A percentile compares a stretch with the other conserved stretches of the same genome.
These are phyloP conservation scores for Solanum arcanum DNA, from an alignment of 257 asterid genomes.

Conservation along the genomic window DNA sequence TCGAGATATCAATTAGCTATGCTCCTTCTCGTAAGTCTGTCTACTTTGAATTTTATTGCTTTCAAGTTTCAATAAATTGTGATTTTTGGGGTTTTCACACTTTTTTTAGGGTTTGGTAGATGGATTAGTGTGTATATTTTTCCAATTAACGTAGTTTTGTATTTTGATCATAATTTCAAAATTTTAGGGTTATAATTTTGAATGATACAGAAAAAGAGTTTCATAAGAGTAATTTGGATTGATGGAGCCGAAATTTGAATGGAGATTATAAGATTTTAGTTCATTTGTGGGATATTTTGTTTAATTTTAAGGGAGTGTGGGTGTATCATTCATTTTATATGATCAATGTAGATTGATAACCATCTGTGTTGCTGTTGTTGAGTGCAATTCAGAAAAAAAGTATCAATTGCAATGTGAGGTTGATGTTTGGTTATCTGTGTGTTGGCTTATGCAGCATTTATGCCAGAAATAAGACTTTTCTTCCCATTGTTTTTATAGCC, in stretches of 20 bases:
- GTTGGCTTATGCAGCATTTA: too few species aligned
- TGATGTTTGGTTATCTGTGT: not conserved
- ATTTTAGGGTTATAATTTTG: not conserved
- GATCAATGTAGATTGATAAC: not conserved
- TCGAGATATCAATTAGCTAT: constrained; percentile 36
- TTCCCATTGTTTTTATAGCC: not conserved
- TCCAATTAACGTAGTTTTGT: not conserved
- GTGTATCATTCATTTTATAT: too few species aligned
- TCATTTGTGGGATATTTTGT: not conserved
- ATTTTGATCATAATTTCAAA: not conserved
- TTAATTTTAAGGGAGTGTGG: not conserved
- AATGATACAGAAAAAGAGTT: not conserved
- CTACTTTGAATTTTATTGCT: not conserved
- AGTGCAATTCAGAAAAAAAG: not conserved
- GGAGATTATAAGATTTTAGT: not conserved
- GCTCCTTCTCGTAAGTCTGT: constrained; percentile 88
- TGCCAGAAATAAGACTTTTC: not conserved
- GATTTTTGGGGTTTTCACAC: not conserved
- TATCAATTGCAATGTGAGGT: not conserved
- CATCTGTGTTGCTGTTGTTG: not conserved
- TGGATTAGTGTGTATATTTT: not conserved
- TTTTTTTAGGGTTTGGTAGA: not conserved
- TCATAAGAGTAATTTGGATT: not conserved
- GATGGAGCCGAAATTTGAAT: not conserved
- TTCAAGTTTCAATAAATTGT: not conserved